Percentiles rank a stretch among this genome's conserved stretches.
phyloP scores from a whole-genome alignment of 768 basidiomycete genomes.

The Cyathus striatus region DNA sequence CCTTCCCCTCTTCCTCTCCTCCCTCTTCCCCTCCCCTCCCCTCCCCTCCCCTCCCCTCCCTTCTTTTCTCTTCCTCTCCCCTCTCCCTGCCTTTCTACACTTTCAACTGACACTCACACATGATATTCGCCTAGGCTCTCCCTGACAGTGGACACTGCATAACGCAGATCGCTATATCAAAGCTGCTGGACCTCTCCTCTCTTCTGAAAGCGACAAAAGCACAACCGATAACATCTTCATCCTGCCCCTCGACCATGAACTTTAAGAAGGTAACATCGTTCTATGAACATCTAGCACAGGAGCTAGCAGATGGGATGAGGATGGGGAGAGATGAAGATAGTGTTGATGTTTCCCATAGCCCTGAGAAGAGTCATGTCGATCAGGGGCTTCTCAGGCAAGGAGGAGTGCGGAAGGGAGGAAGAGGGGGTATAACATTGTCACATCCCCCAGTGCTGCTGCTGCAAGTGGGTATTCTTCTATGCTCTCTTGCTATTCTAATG shows the following conservation, averaged over 20 bases:
- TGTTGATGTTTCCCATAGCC: constrained; percentile 25
- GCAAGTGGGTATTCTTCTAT: constrained; percentile 2
- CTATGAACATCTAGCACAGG: constrained; percentile 73
- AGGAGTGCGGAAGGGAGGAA: constrained; percentile 19
- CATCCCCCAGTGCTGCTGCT: constrained; percentile 3
- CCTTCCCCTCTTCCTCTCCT: no score
- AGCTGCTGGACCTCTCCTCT: constrained; percentile 59
- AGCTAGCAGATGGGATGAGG: constrained; percentile 57
- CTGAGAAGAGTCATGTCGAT: constrained; percentile 24
- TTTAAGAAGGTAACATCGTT: constrained; percentile 77
- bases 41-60: no score
- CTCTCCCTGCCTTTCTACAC: no score
- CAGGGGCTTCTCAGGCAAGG: no score
- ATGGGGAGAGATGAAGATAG: constrained; percentile 43
- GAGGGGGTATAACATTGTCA: constrained; percentile 11
- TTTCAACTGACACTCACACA: no score
- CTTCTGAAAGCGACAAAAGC: constrained; percentile 13
- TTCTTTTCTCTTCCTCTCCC: no score
- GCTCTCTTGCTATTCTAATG: neutral
- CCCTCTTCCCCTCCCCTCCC: no score
- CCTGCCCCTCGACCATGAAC: constrained; percentile 75
- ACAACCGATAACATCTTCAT: constrained; percentile 58
- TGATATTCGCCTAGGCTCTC: no score
- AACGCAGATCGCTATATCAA: constrained; percentile 67
- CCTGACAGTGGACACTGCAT: no score